A percentile compares a stretch with the other conserved stretches of the same genome.
Conservation (phyloP, 352 stramenopile genomes). For the Pythium myriotylum region DNA sequence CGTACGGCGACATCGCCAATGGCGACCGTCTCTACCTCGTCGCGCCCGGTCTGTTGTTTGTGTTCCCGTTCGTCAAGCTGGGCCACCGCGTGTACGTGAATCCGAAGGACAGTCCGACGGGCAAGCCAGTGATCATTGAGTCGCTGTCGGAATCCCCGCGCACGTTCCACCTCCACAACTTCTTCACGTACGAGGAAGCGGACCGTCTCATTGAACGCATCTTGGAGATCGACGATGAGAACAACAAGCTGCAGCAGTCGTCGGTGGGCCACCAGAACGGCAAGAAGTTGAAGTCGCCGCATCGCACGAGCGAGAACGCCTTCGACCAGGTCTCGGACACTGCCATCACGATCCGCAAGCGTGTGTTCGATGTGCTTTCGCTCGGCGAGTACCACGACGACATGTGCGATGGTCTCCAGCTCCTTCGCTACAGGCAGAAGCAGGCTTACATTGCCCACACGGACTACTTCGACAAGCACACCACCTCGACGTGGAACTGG, state of each 20-base stretch:
- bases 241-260: conserved; percentile 84
- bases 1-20: conserved; percentile 53
- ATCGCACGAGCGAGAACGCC: conserved; percentile 88
- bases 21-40: conserved; percentile 77
- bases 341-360: conserved; percentile 74
- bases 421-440: conserved; percentile 95
- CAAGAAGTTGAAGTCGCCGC: conserved; percentile 68
- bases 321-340: conserved; percentile 84
- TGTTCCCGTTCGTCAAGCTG: conserved; percentile 83
- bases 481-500: conserved; percentile 70
- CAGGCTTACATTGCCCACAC: conserved; percentile 94
- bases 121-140: conserved; percentile 67
- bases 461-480: conserved; percentile 90
- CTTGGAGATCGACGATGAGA: conserved; percentile 78
- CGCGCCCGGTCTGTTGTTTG: conserved; percentile 65
- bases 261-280: conserved; percentile 70
- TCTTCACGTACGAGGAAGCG: conserved; percentile 82
- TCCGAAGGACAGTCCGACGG: conserved; percentile 55
- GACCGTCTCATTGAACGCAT: conserved; percentile 81
- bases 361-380: conserved; percentile 91
- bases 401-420: conserved; percentile 94
- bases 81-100: conserved; percentile 69
- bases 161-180: conserved; percentile 88
- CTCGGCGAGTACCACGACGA: conserved; percentile 89
- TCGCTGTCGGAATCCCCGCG: conserved; percentile 79